phyloP scores from a whole-genome alignment of 352 stramenopile genomes.

The Phytophthora sansomeana region DNA sequence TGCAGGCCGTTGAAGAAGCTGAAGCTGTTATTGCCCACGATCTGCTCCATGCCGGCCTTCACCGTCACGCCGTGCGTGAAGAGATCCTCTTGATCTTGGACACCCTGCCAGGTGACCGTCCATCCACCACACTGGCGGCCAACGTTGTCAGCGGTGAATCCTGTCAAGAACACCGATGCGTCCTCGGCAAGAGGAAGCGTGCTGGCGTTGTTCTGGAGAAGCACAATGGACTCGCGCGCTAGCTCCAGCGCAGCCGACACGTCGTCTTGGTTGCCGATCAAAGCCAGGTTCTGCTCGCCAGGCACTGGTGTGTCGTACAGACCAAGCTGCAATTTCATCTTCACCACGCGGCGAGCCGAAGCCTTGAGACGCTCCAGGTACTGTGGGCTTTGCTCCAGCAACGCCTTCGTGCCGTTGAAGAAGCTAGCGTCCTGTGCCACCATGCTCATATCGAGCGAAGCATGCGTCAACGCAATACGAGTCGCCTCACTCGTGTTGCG shows the following conservation, averaged over 20 bases:
- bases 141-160: constrained; percentile 52
- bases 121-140: constrained; percentile 66
- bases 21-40: constrained; percentile 19
- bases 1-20: constrained; percentile 56
- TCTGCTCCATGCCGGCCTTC: constrained; percentile 46
- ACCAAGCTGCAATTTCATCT: constrained; percentile 54
- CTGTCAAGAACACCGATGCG: constrained; percentile 37
- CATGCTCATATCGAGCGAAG: too few relatives aligned
- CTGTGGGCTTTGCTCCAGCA: constrained; percentile 39
- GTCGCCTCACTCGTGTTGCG: too few relatives aligned
- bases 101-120: constrained; percentile 73
- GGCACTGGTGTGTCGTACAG: constrained; percentile 40
- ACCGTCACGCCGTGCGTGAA: constrained; percentile 48
- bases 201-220: neutral
- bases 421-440: constrained; percentile 31
- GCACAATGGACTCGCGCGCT: neutral
- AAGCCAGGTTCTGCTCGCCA: constrained; percentile 11
- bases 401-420: constrained; percentile 41
- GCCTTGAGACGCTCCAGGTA: constrained; percentile 45
- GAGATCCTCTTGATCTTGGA: constrained; percentile 49
- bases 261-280: constrained; percentile 6
- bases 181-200: constrained; percentile 23
- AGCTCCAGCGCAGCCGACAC: neutral
- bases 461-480: too few relatives aligned
- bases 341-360: constrained; percentile 59